Evolutionary conservation across 139 green algal species (phyloP), one percentile per base, ranked within the genome.

Genomic region (Tetradesmus obliquus): DNA sequence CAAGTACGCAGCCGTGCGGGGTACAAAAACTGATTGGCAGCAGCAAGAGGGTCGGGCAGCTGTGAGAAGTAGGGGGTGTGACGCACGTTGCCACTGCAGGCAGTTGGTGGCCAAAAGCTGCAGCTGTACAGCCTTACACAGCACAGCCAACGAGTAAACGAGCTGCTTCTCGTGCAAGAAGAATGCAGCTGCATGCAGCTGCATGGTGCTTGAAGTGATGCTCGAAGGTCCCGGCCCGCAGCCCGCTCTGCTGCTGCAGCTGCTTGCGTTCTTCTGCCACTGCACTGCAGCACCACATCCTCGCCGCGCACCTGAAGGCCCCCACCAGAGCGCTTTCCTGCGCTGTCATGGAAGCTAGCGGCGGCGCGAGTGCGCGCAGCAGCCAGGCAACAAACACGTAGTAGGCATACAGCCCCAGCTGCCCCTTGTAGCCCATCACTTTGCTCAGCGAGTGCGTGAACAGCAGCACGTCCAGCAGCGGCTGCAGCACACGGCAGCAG

Each of bases 391-490:
- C 94, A 5, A 92, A 74, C 19, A 98, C 15, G 94, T 98, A 98
- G 91, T 98, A 98, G 55, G 20, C 91, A 88, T 98, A 98, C 91
- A 98, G 88, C 53, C 55, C 91, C 7, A 96, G 51, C 92, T 98
- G 96, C 5, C 88, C 93, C 84, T 95, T 96, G 95, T 99, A 99
- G 62, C 98, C 98, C 95, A 99, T 99, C 76, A 93, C 93, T 24
- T 87, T 80, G 0, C 96, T 90, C 91, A 99, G 94, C 3, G 94
- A 96, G 55, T 96, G 93, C 7, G 98, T 99, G 96, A 99, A 99
- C 5, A 99, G 95, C 15, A 98, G 85, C 60, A 99, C 98, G 90
- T 99, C 98, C 90, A 99, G 94, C 89, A 99, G 91, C 19, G 98
- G 98, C 95, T 98, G 94, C 90, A 94, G 80, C 1, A 90, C 51